Percentiles rank a stretch among this genome's conserved stretches.
These are phyloP conservation scores for Scolecobasidium constrictum DNA, from an alignment of 2,329 filamentous ascomycete species.

Conservation along the genomic window DNA sequence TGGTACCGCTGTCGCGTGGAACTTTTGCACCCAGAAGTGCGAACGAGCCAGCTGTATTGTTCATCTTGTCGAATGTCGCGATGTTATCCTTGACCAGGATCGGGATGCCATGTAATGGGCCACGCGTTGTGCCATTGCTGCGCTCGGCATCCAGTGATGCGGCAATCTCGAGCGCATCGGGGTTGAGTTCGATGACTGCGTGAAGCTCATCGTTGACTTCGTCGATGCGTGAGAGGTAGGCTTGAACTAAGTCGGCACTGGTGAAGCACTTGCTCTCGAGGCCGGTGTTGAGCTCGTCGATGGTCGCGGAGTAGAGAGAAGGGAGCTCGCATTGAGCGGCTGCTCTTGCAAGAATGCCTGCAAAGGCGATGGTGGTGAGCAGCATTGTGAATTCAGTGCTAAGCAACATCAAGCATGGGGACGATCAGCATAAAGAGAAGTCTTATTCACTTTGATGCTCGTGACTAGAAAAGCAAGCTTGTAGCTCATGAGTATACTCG, in stretches of 20 bases:
- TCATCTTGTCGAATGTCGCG: slow-evolving; percentile 55
- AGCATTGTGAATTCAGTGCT: too few relatives aligned
- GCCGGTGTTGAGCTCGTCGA: not conserved
- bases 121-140: slow-evolving; percentile 41
- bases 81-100: slow-evolving; percentile 69
- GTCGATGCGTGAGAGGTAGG: slow-evolving; percentile 35
- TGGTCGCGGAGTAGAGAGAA: not conserved
- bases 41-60: slow-evolving; percentile 63
- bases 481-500: too few relatives aligned
- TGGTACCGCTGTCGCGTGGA: slow-evolving; percentile 56
- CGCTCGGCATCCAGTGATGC: slow-evolving; percentile 50
- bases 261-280: slow-evolving; percentile 18
- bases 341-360: too few relatives aligned
- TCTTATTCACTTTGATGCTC: too few relatives aligned
- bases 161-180: slow-evolving; percentile 55
- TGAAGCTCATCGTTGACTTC: not conserved
- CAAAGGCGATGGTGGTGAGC: too few relatives aligned
- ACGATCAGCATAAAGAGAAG: too few relatives aligned
- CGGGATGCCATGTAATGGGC: slow-evolving; percentile 64
- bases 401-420: too few relatives aligned
- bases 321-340: too few relatives aligned
- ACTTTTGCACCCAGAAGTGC: slow-evolving; percentile 55
- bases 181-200: slow-evolving; percentile 34
- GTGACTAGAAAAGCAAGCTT: too few relatives aligned
- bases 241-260: slow-evolving; percentile 43